Conservation (phyloP, 129 eudicot species). For the Pulicaria dysenterica region DNA sequence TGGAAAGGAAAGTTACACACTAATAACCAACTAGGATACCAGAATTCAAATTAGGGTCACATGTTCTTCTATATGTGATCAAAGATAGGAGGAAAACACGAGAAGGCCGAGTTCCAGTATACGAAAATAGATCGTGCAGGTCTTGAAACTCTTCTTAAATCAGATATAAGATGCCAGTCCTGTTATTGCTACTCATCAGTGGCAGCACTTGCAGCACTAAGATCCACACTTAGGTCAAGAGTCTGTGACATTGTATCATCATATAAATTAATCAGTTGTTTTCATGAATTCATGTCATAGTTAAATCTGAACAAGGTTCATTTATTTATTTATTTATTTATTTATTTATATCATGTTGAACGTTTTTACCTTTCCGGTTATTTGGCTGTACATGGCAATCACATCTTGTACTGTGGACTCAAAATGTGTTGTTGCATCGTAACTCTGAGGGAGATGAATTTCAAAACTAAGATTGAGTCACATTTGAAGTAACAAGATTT, state of each 20-base stretch:
- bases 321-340: neutral
- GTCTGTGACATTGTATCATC: conserved; percentile 37
- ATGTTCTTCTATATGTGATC: conserved; percentile 24
- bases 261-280: conserved; percentile 1
- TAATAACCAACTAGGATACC: conserved; percentile 22
- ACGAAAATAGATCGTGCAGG: neutral
- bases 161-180: neutral
- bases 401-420: conserved; percentile 70
- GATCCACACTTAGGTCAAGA: conserved; percentile 73
- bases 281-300: neutral
- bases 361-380: conserved; percentile 63
- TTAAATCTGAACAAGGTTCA: neutral
- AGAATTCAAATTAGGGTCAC: neutral
- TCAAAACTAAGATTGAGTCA: neutral
- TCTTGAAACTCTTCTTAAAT: conserved; percentile 24
- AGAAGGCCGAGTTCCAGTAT: neutral
- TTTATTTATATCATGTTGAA: neutral
- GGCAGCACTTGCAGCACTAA: conserved; percentile 68
- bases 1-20: conserved; percentile 30
- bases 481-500: neutral
- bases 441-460: conserved; percentile 50
- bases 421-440: conserved; percentile 71
- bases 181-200: conserved; percentile 37
- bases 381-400: conserved; percentile 58
- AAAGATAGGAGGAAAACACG: neutral